Conservation (phyloP, 495 filamentous ascomycete species). For the Podospora appendiculata region DNA sequence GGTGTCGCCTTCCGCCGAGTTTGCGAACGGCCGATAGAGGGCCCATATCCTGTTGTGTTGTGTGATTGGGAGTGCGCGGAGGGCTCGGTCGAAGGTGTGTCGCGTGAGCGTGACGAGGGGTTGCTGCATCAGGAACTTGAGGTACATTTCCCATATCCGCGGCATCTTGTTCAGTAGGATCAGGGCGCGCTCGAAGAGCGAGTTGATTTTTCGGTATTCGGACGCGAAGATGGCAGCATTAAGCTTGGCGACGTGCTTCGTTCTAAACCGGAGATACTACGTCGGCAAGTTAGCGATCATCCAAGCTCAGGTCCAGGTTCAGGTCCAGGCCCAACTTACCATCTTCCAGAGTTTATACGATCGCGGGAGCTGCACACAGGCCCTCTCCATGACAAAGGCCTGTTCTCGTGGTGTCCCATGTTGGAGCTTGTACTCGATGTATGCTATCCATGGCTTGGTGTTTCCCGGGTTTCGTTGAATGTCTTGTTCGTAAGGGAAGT, state of each 20-base stretch:
- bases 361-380: slow-evolving; percentile 79
- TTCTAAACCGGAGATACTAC: slow-evolving; percentile 82
- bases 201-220: slow-evolving; percentile 90
- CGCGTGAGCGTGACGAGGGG: slow-evolving; percentile 87
- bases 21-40: slow-evolving; percentile 85
- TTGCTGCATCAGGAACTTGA: slow-evolving; percentile 82
- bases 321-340: slow-evolving; percentile 37
- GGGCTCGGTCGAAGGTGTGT: slow-evolving; percentile 85
- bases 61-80: slow-evolving; percentile 90
- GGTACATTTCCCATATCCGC: slow-evolving; percentile 96
- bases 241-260: slow-evolving; percentile 71
- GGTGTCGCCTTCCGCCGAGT: slow-evolving; percentile 84
- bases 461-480: slow-evolving; percentile 76
- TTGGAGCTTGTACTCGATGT: slow-evolving; percentile 85
- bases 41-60: slow-evolving; percentile 98
- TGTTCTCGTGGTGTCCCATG: slow-evolving; percentile 84
- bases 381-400: slow-evolving; percentile 90
- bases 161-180: slow-evolving; percentile 99
- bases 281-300: slow-evolving; percentile 11
- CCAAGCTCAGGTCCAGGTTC: neutral
- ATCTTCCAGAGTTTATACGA: slow-evolving; percentile 99
- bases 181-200: slow-evolving; percentile 88
- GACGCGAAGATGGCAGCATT: slow-evolving; percentile 74
- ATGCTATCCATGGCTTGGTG: slow-evolving; percentile 92
- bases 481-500: slow-evolving; percentile 94